Evolutionary conservation across 1,139 yeast genomes (phyloP).

Genomic region (Pichia kudriavzevii): DNA sequence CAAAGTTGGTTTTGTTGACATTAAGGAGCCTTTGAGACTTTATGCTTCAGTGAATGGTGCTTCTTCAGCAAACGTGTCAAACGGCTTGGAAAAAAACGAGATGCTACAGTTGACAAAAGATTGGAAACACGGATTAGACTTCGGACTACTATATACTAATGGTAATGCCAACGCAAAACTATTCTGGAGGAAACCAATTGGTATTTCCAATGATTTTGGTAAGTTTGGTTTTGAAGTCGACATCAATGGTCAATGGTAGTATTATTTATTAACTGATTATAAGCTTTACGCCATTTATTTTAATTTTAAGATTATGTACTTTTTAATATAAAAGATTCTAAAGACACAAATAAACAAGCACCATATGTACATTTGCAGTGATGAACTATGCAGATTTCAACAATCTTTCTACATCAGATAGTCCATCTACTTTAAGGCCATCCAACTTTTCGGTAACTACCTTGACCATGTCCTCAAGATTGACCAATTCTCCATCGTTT

Average conservation of each 20-base stretch:
- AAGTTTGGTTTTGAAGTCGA: constrained; percentile 16
- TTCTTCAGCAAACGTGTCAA: constrained; percentile 6
- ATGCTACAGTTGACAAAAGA: background rate
- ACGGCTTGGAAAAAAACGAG: constrained; percentile 3
- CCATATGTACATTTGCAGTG: background rate
- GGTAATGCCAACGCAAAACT: constrained; percentile 13
- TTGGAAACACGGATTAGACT: constrained; percentile 14
- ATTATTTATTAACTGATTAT: too few relatives aligned
- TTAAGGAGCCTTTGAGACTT: constrained; percentile 32
- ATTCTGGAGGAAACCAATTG: constrained; percentile 10
- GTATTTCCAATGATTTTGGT: constrained; percentile 3
- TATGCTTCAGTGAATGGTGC: constrained; percentile 32
- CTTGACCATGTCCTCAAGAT: constrained; percentile 48
- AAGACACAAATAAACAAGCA: background rate
- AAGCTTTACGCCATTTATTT: too few relatives aligned
- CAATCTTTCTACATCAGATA: constrained; percentile 46
- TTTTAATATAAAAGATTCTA: background rate
- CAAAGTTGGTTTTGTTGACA: constrained; percentile 31
- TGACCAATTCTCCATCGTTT: constrained; percentile 76
- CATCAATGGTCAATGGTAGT: constrained; percentile 15
- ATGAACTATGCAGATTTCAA: constrained; percentile 39
- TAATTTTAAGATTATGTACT: background rate
- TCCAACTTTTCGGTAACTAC: constrained; percentile 49
- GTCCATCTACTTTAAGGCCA: constrained; percentile 34
- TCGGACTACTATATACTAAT: constrained; percentile 13